Evolutionary conservation across 345 rosid genomes (phyloP).

Genomic region (Hibiscus trionum): DNA sequence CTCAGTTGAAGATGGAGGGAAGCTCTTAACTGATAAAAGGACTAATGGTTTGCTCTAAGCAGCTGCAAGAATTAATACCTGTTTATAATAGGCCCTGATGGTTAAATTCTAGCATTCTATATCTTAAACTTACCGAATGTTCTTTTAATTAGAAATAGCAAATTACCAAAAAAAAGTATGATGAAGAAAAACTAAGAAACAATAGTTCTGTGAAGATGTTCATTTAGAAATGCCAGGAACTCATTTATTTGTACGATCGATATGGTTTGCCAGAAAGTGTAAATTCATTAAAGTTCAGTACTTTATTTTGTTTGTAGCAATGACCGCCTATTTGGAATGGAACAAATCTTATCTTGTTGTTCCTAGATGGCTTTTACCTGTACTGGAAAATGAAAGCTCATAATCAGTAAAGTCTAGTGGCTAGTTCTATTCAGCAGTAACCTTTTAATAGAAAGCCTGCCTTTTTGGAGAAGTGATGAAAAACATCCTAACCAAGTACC

Average conservation of each 20-base stretch:
- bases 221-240: not conserved
- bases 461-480: not conserved
- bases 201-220: not conserved
- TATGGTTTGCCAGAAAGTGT: too few relatives aligned
- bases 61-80: not conserved
- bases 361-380: not conserved
- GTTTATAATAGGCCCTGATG: not conserved
- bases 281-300: too few relatives aligned
- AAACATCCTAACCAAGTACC: not conserved
- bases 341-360: not conserved
- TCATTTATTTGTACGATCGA: too few relatives aligned
- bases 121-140: not conserved
- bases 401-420: not conserved
- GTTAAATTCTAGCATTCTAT: not conserved
- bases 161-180: not conserved
- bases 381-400: not conserved
- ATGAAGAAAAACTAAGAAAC: not conserved
- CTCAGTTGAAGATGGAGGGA: not conserved
- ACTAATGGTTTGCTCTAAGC: not conserved
- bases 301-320: not conserved
- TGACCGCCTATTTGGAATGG: not conserved
- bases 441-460: not conserved
- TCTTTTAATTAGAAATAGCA: not conserved
- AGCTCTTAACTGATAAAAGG: not conserved
- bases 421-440: not conserved